Conservation (phyloP, 1,284 basidiomycete genomes). For the Leccinum pachyderme region DNA sequence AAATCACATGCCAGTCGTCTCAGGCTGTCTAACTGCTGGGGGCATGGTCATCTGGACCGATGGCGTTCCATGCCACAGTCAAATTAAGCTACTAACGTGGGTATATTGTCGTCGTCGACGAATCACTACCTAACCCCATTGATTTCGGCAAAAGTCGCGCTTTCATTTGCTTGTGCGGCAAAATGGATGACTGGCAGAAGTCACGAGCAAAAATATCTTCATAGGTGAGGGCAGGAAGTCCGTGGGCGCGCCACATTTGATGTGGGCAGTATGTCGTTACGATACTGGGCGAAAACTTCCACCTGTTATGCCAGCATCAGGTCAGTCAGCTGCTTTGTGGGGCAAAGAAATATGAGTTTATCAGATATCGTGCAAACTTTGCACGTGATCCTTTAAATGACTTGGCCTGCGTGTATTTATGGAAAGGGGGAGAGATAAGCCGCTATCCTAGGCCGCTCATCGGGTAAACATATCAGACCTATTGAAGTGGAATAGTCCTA, state of each 20-base stretch:
- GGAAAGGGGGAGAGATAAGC: neutral
- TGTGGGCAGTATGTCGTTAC: neutral
- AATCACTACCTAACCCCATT: neutral
- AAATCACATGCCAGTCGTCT: neutral
- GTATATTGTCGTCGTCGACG: neutral
- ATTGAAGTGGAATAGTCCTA: neutral
- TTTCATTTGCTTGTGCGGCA: neutral
- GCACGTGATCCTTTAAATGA: neutral
- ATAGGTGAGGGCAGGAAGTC: neutral
- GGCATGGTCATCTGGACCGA: neutral
- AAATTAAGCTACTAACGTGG: neutral
- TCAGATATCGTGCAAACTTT: neutral
- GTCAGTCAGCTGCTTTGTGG: neutral
- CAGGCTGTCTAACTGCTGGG: neutral
- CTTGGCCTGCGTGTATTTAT: neutral
- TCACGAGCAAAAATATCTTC: conserved; percentile 1
- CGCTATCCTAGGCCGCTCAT: neutral
- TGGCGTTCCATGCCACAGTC: neutral
- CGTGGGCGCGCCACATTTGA: neutral
- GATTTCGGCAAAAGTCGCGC: conserved; percentile 1
- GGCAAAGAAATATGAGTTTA: neutral
- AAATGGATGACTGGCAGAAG: neutral
- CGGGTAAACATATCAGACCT: neutral
- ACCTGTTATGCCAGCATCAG: neutral
- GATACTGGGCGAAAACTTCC: neutral